A percentile compares a stretch with the other conserved stretches of the same genome.
Conservation (phyloP, 805 yeast species). For the Metschnikowia anglica region DNA sequence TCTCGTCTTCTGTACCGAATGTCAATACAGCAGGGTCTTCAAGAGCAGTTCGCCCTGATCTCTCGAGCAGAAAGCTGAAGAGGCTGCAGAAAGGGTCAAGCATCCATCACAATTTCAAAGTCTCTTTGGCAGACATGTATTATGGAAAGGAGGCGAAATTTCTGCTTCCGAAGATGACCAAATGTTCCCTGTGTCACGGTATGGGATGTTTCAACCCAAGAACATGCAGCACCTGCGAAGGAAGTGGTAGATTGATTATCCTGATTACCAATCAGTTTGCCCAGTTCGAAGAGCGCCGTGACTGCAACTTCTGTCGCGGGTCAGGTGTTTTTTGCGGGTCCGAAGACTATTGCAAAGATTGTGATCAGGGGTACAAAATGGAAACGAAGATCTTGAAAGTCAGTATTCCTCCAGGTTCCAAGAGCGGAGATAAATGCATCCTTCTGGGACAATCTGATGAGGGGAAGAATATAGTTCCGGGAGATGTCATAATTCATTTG, state of each 20-base stretch:
- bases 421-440: constrained; percentile 50
- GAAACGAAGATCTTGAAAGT: constrained; percentile 53
- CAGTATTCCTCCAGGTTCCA: constrained; percentile 55
- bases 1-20: neutral
- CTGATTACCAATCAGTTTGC: constrained; percentile 43
- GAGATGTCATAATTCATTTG: constrained; percentile 62
- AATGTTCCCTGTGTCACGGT: constrained; percentile 53
- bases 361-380: constrained; percentile 42
- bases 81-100: constrained; percentile 28
- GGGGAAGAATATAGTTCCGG: constrained; percentile 57
- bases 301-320: constrained; percentile 38
- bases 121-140: constrained; percentile 56
- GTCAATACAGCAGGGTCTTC: constrained; percentile 2
- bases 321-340: constrained; percentile 29
- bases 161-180: constrained; percentile 49
- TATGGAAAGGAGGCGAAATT: constrained; percentile 57
- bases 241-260: constrained; percentile 50
- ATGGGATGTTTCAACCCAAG: constrained; percentile 46
- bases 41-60: constrained; percentile 12
- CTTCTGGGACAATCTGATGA: constrained; percentile 67
- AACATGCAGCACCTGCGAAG: constrained; percentile 38
- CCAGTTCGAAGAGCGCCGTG: constrained; percentile 35
- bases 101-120: constrained; percentile 54
- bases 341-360: constrained; percentile 25
- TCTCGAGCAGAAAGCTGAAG: constrained; percentile 2